These are phyloP conservation scores for Coemansia sp. DNA, from an alignment of 192 early-diverging fungal genomes.

Conservation along the genomic window DNA sequence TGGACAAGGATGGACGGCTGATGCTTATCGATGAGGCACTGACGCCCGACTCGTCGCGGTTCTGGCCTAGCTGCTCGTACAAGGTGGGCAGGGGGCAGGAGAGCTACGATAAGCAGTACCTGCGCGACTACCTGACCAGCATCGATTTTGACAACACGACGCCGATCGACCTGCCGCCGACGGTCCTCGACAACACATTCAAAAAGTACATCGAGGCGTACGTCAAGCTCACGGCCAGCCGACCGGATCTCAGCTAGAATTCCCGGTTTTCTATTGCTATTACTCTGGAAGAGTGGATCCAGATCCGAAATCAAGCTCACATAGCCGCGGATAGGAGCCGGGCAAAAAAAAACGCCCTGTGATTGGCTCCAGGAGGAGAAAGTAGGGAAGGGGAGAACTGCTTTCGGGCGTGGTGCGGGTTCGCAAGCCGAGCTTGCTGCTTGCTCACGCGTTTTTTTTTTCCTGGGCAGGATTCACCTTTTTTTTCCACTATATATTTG, in stretches of 20 bases:
- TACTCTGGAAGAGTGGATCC: no score
- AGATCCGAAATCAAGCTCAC: no score
- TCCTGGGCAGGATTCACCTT: no score
- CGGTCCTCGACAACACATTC: conserved; percentile 80
- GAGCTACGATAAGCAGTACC: conserved; percentile 96
- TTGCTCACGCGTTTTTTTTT: no score
- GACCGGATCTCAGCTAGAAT: conserved; percentile 52
- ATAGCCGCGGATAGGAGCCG: no score
- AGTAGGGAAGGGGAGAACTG: no score
- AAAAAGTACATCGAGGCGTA: conserved; percentile 89
- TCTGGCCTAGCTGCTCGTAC: conserved; percentile 88
- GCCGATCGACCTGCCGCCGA: conserved; percentile 71
- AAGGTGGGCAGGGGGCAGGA: conserved; percentile 71
- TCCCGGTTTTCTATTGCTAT: background rate
- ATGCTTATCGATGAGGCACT: conserved; percentile 94
- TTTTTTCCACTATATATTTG: no score
- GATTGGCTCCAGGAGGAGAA: no score
- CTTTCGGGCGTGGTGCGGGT: no score
- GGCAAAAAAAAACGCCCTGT: no score
- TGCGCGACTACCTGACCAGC: conserved; percentile 87
- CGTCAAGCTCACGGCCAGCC: conserved; percentile 71
- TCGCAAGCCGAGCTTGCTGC: no score
- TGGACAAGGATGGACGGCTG: conserved; percentile 71
- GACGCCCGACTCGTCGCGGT: conserved; percentile 97
- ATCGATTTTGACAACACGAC: conserved; percentile 83